phyloP scores from a whole-genome alignment of 768 basidiomycete genomes.

The Lactarius vividus region DNA sequence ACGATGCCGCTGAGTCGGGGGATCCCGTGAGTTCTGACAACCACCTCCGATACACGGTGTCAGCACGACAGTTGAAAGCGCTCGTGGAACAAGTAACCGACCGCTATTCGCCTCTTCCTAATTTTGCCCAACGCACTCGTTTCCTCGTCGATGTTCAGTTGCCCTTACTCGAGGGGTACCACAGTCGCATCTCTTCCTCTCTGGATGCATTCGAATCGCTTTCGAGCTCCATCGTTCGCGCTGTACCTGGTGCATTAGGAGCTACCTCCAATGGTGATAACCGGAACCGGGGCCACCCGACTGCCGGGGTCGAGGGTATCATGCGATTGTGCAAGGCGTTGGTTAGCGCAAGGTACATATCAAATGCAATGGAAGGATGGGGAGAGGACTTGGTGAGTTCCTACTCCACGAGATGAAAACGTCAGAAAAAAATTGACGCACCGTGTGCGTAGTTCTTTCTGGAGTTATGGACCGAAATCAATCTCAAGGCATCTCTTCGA shows the following conservation, averaged over 20 bases:
- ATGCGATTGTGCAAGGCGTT: slow-evolving; percentile 83
- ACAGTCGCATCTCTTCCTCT: slow-evolving; percentile 72
- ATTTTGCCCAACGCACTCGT: slow-evolving; percentile 68
- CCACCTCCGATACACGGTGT: slow-evolving; percentile 70
- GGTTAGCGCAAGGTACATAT: slow-evolving; percentile 75
- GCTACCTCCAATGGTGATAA: slow-evolving; percentile 41
- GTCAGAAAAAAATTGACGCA: neutral
- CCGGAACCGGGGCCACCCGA: slow-evolving; percentile 52
- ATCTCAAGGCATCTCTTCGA: slow-evolving; percentile 55
- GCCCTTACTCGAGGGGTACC: slow-evolving; percentile 77
- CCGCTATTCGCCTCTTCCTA: slow-evolving; percentile 87
- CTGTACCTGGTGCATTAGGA: slow-evolving; percentile 89
- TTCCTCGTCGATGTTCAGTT: slow-evolving; percentile 87
- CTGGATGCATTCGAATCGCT: slow-evolving; percentile 93
- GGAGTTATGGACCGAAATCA: slow-evolving; percentile 83
- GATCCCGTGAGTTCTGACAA: slow-evolving; percentile 13
- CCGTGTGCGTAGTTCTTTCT: slow-evolving; percentile 72
- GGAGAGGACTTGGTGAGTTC: slow-evolving; percentile 80
- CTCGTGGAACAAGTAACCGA: slow-evolving; percentile 93
- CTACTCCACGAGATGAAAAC: slow-evolving; percentile 2
- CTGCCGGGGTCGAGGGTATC: slow-evolving; percentile 80
- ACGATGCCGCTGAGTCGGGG: slow-evolving; percentile 50
- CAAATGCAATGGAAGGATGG: slow-evolving; percentile 71
- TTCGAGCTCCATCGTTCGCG: slow-evolving; percentile 82
- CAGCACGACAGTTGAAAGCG: slow-evolving; percentile 78